These are phyloP conservation scores for Corylus heterophylla DNA, from an alignment of 306 rosid species.

Conservation along the genomic window DNA sequence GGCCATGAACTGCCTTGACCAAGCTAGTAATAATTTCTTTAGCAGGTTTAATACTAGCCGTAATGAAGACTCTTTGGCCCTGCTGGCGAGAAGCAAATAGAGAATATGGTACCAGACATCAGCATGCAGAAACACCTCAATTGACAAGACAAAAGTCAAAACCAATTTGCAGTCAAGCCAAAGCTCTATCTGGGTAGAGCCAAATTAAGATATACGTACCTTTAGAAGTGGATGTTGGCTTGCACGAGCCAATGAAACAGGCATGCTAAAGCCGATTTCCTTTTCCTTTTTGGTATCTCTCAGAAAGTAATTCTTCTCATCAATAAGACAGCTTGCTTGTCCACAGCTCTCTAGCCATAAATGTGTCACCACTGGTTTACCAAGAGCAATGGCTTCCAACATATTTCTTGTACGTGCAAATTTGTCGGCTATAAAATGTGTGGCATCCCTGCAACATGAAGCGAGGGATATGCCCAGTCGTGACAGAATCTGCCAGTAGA, in stretches of 20 bases:
- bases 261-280: conserved; percentile 91
- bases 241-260: conserved; percentile 69
- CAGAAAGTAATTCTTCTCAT: conserved; percentile 74
- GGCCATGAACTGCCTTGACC: conserved; percentile 50
- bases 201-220: conserved; percentile 40
- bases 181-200: conserved; percentile 15
- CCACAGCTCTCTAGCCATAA: conserved; percentile 87
- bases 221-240: conserved; percentile 63
- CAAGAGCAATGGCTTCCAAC: conserved; percentile 88
- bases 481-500: conserved; percentile 51
- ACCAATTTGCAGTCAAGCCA: conserved; percentile 4
- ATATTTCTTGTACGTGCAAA: conserved; percentile 88
- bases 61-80: conserved; percentile 44
- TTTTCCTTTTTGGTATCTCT: conserved; percentile 83
- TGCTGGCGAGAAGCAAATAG: conserved; percentile 33
- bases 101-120: conserved; percentile 12
- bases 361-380: conserved; percentile 82
- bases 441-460: conserved; percentile 67
- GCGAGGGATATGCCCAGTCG: conserved; percentile 69
- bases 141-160: background rate
- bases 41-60: conserved; percentile 51
- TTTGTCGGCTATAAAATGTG: conserved; percentile 89
- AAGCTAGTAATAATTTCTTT: conserved; percentile 40
- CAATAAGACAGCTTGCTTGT: conserved; percentile 77
- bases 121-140: conserved; percentile 2